Conservation (phyloP, 2,329 filamentous ascomycete species). For the Stagonosporopsis cucurbitacearum region DNA sequence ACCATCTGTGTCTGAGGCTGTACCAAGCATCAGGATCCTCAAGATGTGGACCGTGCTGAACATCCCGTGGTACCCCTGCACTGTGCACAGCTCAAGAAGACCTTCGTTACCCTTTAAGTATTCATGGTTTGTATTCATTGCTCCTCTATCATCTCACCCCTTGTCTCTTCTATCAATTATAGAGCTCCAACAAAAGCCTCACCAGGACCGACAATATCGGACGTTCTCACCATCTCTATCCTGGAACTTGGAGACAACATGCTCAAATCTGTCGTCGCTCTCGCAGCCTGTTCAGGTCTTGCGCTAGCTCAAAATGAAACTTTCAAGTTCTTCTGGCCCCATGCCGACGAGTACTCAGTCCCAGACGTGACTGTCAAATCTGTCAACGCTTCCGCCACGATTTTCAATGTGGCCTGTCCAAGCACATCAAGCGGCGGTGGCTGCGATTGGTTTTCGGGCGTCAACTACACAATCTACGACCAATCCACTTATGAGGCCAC, state of each 20-base stretch:
- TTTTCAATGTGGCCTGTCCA: not conserved
- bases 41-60: not conserved
- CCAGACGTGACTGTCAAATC: not conserved
- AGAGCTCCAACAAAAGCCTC: not conserved
- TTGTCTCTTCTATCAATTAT: too few species aligned
- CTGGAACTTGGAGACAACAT: too few species aligned
- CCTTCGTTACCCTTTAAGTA: not conserved
- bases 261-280: not conserved
- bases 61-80: not conserved
- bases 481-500: not conserved
- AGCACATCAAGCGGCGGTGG: not conserved
- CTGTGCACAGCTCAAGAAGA: not conserved
- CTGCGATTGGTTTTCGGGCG: not conserved
- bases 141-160: not conserved
- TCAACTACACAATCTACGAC: constrained; percentile 2
- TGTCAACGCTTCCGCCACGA: constrained; percentile 1
- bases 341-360: not conserved
- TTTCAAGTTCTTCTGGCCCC: not conserved
- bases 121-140: not conserved
- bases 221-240: not conserved
- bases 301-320: not conserved
- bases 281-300: not conserved
- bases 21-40: not conserved
- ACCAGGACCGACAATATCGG: not conserved
- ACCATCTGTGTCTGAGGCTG: not conserved